These are phyloP conservation scores for Acanthamoeba quina DNA, from an alignment of 208 protist genomes.

Conservation along the genomic window DNA sequence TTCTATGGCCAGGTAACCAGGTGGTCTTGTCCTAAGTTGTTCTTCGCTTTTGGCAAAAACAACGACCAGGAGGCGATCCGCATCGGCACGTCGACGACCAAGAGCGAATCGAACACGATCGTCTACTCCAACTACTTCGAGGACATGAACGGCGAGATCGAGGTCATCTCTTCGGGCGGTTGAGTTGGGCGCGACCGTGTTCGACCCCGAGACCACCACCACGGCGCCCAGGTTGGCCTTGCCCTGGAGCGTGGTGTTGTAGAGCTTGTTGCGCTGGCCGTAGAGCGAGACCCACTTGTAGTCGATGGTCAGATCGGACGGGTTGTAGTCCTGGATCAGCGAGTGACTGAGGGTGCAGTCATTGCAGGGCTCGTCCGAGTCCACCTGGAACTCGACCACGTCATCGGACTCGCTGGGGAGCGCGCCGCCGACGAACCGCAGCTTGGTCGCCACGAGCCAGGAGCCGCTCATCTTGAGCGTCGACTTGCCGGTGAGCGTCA, in stretches of 20 bases:
- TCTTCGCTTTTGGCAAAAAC: too few species aligned
- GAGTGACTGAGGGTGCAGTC: background rate
- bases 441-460: conserved; percentile 1
- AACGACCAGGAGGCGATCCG: too few species aligned
- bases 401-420: background rate
- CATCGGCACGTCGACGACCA: background rate
- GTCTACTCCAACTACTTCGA: background rate
- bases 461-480: conserved; percentile 11
- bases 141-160: background rate
- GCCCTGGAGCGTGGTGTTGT: background rate
- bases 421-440: background rate
- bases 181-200: background rate
- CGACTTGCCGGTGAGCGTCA: background rate
- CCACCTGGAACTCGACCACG: background rate
- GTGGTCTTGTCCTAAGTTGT: background rate
- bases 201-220: background rate
- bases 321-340: background rate
- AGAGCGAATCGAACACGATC: background rate
- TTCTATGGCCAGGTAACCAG: background rate
- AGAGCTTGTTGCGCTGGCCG: conserved; percentile 9
- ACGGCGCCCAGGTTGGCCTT: background rate
- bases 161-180: background rate
- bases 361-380: background rate
- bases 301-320: background rate
- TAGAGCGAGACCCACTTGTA: background rate